Conservation (phyloP, 108 stramenopile species). For the Aurantiochytrium sp. region DNA sequence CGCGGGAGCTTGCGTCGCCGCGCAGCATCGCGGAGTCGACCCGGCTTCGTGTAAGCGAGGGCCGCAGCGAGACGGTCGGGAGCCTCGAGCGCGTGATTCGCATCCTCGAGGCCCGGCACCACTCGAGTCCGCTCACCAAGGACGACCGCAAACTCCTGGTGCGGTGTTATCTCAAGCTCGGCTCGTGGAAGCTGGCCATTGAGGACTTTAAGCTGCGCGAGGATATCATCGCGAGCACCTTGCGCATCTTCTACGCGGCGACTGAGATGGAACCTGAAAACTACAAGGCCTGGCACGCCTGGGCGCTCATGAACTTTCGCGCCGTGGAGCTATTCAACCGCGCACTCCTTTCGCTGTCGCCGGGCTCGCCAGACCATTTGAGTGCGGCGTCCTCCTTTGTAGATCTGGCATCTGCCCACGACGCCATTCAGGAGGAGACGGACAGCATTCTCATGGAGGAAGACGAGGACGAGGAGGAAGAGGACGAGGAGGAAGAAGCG, state of each 20-base stretch:
- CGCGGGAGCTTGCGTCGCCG: neutral
- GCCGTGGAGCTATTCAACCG: constrained; percentile 73
- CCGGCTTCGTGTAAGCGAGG: neutral
- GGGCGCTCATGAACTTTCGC: constrained; percentile 94
- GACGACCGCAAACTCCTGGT: constrained; percentile 58
- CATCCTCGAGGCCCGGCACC: neutral
- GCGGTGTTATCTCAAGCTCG: constrained; percentile 75
- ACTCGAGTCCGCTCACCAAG: neutral
- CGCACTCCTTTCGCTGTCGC: neutral
- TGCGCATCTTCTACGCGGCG: constrained; percentile 59
- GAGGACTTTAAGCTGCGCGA: constrained; percentile 53
- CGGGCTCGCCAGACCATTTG: neutral
- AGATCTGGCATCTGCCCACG: neutral
- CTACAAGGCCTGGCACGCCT: constrained; percentile 93
- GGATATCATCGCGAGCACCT: constrained; percentile 56
- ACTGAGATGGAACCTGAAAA: constrained; percentile 59
- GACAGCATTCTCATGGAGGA: neutral
- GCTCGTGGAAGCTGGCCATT: constrained; percentile 73
- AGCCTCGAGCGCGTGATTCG: neutral
- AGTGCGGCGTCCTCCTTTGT: neutral
- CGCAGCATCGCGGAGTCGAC: neutral
- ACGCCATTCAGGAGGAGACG: constrained; percentile 22
- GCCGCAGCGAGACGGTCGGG: neutral
- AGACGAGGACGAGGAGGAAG: neutral
- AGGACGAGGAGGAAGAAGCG: neutral